Percentiles rank a stretch among this genome's conserved stretches.
phyloP scores from a whole-genome alignment of 768 basidiomycete species.

The Rhodotorula toruloides region DNA sequence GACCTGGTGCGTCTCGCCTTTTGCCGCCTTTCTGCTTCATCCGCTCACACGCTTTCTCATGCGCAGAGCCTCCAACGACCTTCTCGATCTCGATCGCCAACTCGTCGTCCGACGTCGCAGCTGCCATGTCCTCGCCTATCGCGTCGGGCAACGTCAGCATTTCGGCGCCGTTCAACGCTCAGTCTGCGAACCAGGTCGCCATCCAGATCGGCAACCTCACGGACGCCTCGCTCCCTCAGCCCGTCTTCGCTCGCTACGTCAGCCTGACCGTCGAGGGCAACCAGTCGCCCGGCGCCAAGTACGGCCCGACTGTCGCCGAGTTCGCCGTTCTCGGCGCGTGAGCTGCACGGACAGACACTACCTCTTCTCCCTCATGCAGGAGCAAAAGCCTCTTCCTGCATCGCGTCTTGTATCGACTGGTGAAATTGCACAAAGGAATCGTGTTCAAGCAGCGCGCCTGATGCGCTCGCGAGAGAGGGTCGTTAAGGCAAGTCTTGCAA shows the following conservation, averaged over 20 bases:
- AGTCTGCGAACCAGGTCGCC: constrained; percentile 1
- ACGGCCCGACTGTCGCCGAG: constrained; percentile 25
- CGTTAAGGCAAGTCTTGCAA: too few species aligned
- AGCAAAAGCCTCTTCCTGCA: too few species aligned
- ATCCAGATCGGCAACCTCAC: constrained; percentile 27
- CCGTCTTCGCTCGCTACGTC: constrained; percentile 25
- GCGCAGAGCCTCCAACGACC: constrained; percentile 13
- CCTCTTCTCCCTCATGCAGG: too few species aligned
- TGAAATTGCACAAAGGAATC: too few species aligned
- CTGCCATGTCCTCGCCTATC: background rate
- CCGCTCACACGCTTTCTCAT: background rate
- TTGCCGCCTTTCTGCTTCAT: background rate
- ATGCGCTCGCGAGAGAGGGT: too few species aligned
- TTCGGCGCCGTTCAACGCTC: constrained; percentile 10
- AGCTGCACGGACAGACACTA: too few species aligned
- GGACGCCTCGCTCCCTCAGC: background rate
- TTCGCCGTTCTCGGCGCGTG: constrained; percentile 21
- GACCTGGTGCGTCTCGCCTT: constrained; percentile 5
- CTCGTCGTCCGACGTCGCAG: background rate
- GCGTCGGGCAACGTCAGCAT: constrained; percentile 3
- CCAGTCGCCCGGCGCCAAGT: constrained; percentile 4
- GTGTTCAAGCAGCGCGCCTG: too few species aligned
- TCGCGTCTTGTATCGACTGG: too few species aligned
- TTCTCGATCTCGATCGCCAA: constrained; percentile 12
- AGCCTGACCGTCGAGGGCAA: constrained; percentile 23